Percentiles rank a stretch among this genome's conserved stretches.
phyloP scores from a whole-genome alignment of 345 rosid species.

The Citrus inodora region DNA sequence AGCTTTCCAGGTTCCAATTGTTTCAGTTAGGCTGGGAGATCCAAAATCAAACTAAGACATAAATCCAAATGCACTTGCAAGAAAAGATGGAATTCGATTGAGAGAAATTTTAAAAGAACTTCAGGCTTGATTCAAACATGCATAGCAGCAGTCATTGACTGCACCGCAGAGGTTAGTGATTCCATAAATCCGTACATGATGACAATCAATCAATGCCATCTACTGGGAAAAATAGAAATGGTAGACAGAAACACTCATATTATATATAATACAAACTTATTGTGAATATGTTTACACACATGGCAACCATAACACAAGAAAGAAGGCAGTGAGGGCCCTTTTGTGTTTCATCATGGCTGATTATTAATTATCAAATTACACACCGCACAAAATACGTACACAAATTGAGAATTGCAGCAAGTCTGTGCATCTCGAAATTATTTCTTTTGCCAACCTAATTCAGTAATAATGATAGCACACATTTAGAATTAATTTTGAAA shows the following conservation, averaged over 20 bases:
- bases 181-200: too few species aligned
- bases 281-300: neutral
- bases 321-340: neutral
- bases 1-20: too few species aligned
- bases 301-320: neutral
- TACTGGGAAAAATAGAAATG: too few species aligned
- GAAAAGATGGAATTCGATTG: too few species aligned
- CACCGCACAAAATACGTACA: neutral
- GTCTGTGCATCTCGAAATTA: neutral
- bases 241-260: neutral
- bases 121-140: too few species aligned
- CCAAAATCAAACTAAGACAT: too few species aligned
- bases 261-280: neutral
- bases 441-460: neutral
- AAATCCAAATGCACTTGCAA: too few species aligned
- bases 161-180: too few species aligned
- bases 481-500: neutral
- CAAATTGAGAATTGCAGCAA: neutral
- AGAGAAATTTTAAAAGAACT: too few species aligned
- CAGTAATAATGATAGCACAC: neutral
- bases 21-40: too few species aligned
- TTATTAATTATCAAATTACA: neutral
- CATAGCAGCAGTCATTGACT: too few species aligned
- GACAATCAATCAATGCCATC: too few species aligned
- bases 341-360: neutral